phyloP scores from a whole-genome alignment of 257 asterid species.

The Solanum rostratum region DNA sequence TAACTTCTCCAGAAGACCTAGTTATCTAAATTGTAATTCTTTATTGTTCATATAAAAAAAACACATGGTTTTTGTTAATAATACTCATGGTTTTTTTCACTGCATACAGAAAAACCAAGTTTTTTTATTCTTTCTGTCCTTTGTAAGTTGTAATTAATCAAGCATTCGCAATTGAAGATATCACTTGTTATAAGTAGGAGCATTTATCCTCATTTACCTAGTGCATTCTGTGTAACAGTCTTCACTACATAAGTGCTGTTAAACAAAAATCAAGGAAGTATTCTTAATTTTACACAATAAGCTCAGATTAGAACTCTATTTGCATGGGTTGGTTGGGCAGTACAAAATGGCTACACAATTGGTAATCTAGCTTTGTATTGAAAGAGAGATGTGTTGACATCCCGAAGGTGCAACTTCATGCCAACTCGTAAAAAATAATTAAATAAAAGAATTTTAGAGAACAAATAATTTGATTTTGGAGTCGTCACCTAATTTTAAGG shows the following conservation, averaged over 20 bases:
- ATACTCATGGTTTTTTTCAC: background rate
- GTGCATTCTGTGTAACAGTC: background rate
- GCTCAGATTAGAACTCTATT: background rate
- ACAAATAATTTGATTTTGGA: too few species aligned
- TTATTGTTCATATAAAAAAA: background rate
- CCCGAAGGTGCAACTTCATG: too few species aligned
- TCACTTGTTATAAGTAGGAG: background rate
- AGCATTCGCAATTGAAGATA: background rate
- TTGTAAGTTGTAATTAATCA: background rate
- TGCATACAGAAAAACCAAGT: background rate
- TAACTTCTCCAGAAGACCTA: background rate
- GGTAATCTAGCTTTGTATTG: background rate
- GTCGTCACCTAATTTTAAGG: too few species aligned
- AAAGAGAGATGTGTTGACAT: background rate
- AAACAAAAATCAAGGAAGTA: background rate
- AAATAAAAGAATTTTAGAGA: too few species aligned
- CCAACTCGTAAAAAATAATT: too few species aligned
- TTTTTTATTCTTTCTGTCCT: background rate
- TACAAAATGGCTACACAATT: background rate
- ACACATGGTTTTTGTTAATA: background rate
- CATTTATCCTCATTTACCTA: background rate
- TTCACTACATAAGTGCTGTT: background rate
- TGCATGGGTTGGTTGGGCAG: background rate
- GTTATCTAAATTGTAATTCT: background rate
- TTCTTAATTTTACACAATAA: background rate